Base-by-base conservation (phyloP, 129 eudicot genomes). In the Oenanthe sinensis region DNA sequence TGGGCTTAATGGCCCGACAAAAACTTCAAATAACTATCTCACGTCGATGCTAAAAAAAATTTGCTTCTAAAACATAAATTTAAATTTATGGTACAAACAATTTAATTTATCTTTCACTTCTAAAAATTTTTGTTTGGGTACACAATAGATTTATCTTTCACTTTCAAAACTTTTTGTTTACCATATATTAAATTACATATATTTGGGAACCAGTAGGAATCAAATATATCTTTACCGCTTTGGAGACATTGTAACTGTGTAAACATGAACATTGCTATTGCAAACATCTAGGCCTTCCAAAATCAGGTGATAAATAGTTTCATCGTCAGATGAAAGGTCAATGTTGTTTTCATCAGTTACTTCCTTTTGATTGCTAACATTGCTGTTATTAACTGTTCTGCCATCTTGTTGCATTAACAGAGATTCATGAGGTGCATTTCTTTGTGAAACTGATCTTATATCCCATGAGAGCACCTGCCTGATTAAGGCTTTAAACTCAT, bases 381-480 rank as follows among this genome's bases (percentile, higher is more conserved):
- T 70, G 75, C 68, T 55, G 43, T 55, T 54, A 28, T 84, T 75
- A 37, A 19, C 50, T 54, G 44, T 39, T 73, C 62, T 58, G 47
- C 48, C 37, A 37, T 71, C 42, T 81, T 45, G 80, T 26, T 70
- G 46, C 28, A 49, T 39, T 3, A 30, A 14, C 11, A 16, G 37
- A 37, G 80, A 22, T 54, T 81, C 80, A 52, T 87, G 91, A 50
- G 87, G 88, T 71, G 86, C 93, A 69, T 45, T 83, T 77, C 92
- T 75, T 83, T 95, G 98, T 36, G 97, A 91, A 78, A 92, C 77
- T n/a, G 97, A 95, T 54, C 98, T 80, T 81, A 95, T 95, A 82
- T 95, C 98, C 96, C 97, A 95, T 55, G 91, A 85, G 79, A 95
- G 97, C 83, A 95, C 97, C 77, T 95, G 97, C 79, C 80, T 80